phyloP scores from a whole-genome alignment of 768 basidiomycete genomes.

The Tulasnella sp. region DNA sequence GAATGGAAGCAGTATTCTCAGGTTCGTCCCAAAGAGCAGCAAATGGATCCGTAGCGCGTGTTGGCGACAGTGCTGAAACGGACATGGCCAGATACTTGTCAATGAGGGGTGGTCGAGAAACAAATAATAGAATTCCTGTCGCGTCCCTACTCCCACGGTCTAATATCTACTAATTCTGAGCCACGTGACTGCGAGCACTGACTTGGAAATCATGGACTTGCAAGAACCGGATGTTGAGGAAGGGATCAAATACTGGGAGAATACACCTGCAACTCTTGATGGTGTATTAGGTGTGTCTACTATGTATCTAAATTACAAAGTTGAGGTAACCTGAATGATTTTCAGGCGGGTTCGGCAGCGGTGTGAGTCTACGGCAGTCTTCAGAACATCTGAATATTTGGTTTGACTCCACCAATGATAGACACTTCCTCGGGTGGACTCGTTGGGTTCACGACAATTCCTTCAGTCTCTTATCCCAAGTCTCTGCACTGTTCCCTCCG shows the following conservation, averaged over 20 bases:
- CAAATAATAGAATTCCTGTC: too few relatives aligned
- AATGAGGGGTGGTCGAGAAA: too few relatives aligned
- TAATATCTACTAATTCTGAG: too few relatives aligned
- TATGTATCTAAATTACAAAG: slow-evolving; percentile 23
- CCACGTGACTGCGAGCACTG: too few relatives aligned
- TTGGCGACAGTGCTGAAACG: too few relatives aligned
- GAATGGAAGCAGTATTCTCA: too few relatives aligned
- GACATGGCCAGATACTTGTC: too few relatives aligned
- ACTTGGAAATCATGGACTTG: too few relatives aligned
- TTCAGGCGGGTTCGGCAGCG: slow-evolving; percentile 43
- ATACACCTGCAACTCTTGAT: slow-evolving; percentile 66
- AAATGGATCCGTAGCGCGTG: too few relatives aligned
- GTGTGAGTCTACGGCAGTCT: slow-evolving; percentile 25
- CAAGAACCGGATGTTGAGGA: slow-evolving; percentile 47
- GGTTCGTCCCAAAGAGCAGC: too few relatives aligned
- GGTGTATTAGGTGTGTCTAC: slow-evolving; percentile 61
- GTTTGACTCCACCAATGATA: slow-evolving; percentile 23
- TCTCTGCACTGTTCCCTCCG: slow-evolving; percentile 63
- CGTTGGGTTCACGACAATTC: slow-evolving; percentile 80
- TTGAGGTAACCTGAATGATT: slow-evolving; percentile 20
- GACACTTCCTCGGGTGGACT: slow-evolving; percentile 83
- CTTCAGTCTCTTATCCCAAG: slow-evolving; percentile 69
- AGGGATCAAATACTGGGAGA: slow-evolving; percentile 78
- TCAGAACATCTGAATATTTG: not conserved
- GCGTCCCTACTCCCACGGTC: too few relatives aligned